These are phyloP conservation scores for Suhomyces coccinellae DNA, from an alignment of 1,139 yeast genomes.

Conservation along the genomic window DNA sequence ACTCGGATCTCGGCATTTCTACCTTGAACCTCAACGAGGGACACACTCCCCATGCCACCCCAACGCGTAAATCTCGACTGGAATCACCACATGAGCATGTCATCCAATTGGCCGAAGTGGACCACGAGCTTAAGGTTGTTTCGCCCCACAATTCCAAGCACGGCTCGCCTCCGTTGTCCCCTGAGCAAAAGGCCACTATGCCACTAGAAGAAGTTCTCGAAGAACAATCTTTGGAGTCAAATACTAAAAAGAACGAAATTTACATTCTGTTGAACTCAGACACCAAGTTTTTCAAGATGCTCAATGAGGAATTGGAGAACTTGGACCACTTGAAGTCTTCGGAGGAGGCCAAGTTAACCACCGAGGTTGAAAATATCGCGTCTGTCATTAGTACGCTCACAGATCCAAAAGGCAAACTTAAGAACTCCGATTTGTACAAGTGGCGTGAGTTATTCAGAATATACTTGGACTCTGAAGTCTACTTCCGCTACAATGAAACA, in stretches of 20 bases:
- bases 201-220: slow-evolving; percentile 10
- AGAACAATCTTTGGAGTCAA: neutral
- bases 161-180: slow-evolving; percentile 16
- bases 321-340: slow-evolving; percentile 46
- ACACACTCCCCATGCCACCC: neutral
- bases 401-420: slow-evolving; percentile 35
- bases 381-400: slow-evolving; percentile 38
- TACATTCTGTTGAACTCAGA: slow-evolving; percentile 44
- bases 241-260: slow-evolving; percentile 29
- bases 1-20: neutral
- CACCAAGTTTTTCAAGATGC: slow-evolving; percentile 56
- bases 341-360: slow-evolving; percentile 48
- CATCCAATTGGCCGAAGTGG: slow-evolving; percentile 22
- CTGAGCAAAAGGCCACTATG: slow-evolving; percentile 10
- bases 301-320: slow-evolving; percentile 54
- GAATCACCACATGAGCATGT: slow-evolving; percentile 16
- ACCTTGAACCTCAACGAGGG: neutral
- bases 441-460: slow-evolving; percentile 71
- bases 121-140: slow-evolving; percentile 21
- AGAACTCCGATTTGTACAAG: slow-evolving; percentile 57
- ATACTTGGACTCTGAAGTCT: slow-evolving; percentile 67
- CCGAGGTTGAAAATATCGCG: slow-evolving; percentile 47
- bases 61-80: slow-evolving; percentile 6
- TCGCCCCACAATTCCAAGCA: slow-evolving; percentile 18
- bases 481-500: slow-evolving; percentile 56